Base-by-base conservation (phyloP, 192 early-diverging fungal genomes). In the Lunasporangiospora selenospora region DNA sequence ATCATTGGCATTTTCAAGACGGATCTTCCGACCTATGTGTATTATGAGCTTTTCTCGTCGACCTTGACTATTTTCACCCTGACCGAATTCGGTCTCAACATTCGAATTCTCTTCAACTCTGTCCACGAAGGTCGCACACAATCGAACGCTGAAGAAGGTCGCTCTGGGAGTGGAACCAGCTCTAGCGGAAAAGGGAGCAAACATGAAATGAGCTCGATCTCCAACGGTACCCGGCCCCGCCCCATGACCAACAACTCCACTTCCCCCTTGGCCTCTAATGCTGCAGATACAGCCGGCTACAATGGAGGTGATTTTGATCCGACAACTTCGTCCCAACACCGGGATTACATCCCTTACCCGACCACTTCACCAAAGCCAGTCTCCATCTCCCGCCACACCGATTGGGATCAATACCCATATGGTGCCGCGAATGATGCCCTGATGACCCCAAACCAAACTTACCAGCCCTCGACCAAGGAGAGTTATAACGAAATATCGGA, bases 71-170 rank as follows among this genome's bases (percentile, higher is more conserved):
- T 76, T 36, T 76, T 76, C 31, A 67, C 50, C 19, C 21, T 76
- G 24, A 76, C 75, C 6, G 75, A 76, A 34, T 76, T 76, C 58
- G 75, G 75, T 6, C 49, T 76, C 21, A 76, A 65, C 33, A 76
- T 76, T 30, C 75, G 64, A 0, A 58, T 62, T 31, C 26, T 76
- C 7, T 76, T 76, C 41, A 55, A 62, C 26, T 60, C 64, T 3
- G 53, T 67, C n/a, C n/a, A n/a, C n/a, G n/a, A n/a, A n/a, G n/a
- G n/a, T n/a, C n/a, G n/a, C 13, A 46, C 53, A 8, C 53, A 55
- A 7, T 47, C 64, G 0, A 76, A 51, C 38, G 36, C 53, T 19
- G 30, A n/a, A 0, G 54, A 32, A 0, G 53, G 62, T 5, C 37
- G 16, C 10, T 27, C 38, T 7, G 45, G 52, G 8, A 26, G 12